Base-by-base conservation (phyloP, 192 early-diverging fungal species). In the Coemansia sp. region DNA sequence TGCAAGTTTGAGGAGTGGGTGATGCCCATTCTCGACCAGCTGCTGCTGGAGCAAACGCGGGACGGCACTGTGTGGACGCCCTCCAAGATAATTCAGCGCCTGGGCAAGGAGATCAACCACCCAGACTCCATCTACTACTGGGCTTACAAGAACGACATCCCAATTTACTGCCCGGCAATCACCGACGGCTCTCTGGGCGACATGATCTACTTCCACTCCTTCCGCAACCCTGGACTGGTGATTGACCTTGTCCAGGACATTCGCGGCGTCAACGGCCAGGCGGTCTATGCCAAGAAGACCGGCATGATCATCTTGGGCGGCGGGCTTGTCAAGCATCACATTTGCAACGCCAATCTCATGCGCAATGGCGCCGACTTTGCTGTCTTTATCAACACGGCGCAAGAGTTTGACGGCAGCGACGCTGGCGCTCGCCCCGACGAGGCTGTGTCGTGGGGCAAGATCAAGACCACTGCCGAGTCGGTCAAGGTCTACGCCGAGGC, bases 1-100 rank as follows among this genome's bases (percentile, higher is more conserved):
- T 97, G 95, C 86, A 91, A 93, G 70, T 99, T 99, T 79, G 97
- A 99, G 83, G 96, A 99, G 77, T 99, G 97, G 97, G 85, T 99
- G 7, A 84, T 95, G 23, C 95, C 95, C 7, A 90, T 99, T 58
- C 75, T 99, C 61, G 97, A 99, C 73, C 81, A 91, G 57, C 89
- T 96, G 88, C 86, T 98, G 43, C 74, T 88, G 55, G 97, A 99
- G 66, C 97, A 99, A 83, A 92, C 93, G 55, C 80, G 79, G 18
- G 65, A 95, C 69, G 89, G 91, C 21, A 83, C 69, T 2, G 67
- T 92, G 28, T 99, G 95, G 94, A 92, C 97, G 18, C 96, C 97
- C 3, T 95, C 93, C n/a, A 89, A 80, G 59, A 83, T 99, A 37
- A 97, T 98, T 63, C 79, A 86, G 26, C 79, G 92, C 9, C 77